phyloP scores from a whole-genome alignment of 1,139 yeast genomes.

The Yamadazyma oceani region DNA sequence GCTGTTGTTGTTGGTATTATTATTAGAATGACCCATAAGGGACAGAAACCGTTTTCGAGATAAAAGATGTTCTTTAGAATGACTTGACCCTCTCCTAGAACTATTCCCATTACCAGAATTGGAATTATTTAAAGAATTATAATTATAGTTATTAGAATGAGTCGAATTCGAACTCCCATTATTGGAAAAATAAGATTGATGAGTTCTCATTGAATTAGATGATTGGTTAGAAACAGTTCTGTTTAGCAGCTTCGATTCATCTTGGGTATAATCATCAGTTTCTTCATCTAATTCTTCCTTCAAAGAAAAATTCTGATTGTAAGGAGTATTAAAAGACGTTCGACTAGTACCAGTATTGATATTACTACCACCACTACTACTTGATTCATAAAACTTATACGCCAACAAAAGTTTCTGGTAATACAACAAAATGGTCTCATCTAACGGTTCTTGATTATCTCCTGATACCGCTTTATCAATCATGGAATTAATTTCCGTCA shows the following conservation, averaged over 20 bases:
- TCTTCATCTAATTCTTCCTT: conserved; percentile 28
- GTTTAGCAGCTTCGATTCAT: conserved; percentile 19
- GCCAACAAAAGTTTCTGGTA: conserved; percentile 39
- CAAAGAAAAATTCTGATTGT: conserved; percentile 16
- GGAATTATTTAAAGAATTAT: conserved; percentile 8
- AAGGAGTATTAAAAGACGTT: conserved; percentile 1
- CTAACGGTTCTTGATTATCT: conserved; percentile 18
- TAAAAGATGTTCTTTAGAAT: conserved; percentile 18
- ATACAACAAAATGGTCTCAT: conserved; percentile 32
- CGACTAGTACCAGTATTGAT: conserved; percentile 2
- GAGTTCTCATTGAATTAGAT: conserved; percentile 19
- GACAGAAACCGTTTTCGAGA: conserved; percentile 29
- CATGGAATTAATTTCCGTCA: conserved; percentile 37
- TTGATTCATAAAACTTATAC: conserved; percentile 39
- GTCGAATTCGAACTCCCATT: conserved; percentile 10
- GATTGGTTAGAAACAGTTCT: conserved; percentile 24
- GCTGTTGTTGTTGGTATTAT: not conserved
- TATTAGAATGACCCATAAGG: conserved; percentile 16
- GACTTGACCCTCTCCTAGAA: conserved; percentile 10
- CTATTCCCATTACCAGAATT: conserved; percentile 4
- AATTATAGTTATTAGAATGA: conserved; percentile 8
- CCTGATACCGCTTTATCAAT: conserved; percentile 24
- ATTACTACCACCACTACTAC: too few relatives aligned
- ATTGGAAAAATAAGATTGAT: conserved; percentile 18
- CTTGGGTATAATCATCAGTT: conserved; percentile 17